Conservation (phyloP, 2,329 filamentous ascomycete species). For the Bimuria novae-zelandiae region DNA sequence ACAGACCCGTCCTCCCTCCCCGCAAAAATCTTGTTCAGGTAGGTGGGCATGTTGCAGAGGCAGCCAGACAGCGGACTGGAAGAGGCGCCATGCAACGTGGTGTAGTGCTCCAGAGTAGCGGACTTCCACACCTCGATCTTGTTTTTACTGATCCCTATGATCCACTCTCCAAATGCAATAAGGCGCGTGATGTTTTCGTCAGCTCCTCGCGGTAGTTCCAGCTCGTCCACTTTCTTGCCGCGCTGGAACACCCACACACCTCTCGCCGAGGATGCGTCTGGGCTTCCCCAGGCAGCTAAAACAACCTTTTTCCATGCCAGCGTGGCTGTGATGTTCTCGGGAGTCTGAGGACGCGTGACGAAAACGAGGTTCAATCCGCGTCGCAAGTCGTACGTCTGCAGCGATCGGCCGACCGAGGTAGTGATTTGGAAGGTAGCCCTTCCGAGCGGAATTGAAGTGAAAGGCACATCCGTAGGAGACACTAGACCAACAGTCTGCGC, state of each 20-base stretch:
- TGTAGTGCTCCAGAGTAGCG: conserved; percentile 83
- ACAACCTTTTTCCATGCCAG: conserved; percentile 84
- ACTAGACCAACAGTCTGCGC: conserved; percentile 86
- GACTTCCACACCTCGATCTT: conserved; percentile 90
- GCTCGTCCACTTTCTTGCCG: conserved; percentile 79
- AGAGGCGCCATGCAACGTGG: conserved; percentile 68
- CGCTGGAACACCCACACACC: conserved; percentile 92
- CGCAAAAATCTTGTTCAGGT: conserved; percentile 92
- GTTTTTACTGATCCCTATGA: conserved; percentile 76
- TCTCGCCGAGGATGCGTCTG: conserved; percentile 55
- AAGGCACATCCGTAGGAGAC: conserved; percentile 86
- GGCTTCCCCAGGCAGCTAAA: conserved; percentile 85
- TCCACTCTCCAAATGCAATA: conserved; percentile 86
- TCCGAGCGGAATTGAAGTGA: conserved; percentile 84
- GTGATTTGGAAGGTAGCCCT: conserved; percentile 98
- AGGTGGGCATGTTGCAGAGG: conserved; percentile 88
- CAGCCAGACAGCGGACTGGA: conserved; percentile 75
- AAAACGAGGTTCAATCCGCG: conserved; percentile 91
- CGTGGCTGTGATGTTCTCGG: conserved; percentile 82
- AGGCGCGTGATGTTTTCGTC: conserved; percentile 76
- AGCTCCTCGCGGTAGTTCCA: conserved; percentile 69
- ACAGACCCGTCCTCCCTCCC: conserved; percentile 86
- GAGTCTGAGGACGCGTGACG: conserved; percentile 87
- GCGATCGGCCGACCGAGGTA: conserved; percentile 84
- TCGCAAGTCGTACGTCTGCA: conserved; percentile 95